These are phyloP conservation scores for Fusarium nanum DNA, from an alignment of 2,329 filamentous ascomycete genomes.

Conservation along the genomic window DNA sequence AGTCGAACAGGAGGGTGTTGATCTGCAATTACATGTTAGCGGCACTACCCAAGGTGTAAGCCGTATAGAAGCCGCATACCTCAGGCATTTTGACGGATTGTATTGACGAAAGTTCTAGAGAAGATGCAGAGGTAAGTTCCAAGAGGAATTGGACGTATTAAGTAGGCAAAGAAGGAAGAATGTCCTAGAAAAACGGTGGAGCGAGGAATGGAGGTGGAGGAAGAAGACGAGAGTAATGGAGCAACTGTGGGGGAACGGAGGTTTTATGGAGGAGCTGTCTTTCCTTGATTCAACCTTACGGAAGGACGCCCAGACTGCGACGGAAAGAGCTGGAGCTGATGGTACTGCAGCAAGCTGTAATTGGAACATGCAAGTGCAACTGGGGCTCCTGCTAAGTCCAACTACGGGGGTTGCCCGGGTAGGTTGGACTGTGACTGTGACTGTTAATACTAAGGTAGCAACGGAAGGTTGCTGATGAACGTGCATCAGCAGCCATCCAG, in stretches of 20 bases:
- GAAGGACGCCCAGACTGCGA: neutral
- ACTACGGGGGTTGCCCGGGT: conserved; percentile 13
- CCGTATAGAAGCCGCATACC: conserved; percentile 38
- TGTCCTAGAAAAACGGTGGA: conserved; percentile 20
- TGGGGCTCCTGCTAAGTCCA: conserved; percentile 7
- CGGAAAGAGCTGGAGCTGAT: neutral
- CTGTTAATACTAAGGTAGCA: neutral
- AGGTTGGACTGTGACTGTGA: neutral
- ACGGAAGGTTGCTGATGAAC: conserved; percentile 18
- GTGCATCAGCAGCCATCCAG: conserved; percentile 15
- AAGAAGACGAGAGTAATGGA: conserved; percentile 17
- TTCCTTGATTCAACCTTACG: conserved; percentile 29
- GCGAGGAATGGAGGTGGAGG: conserved; percentile 9
- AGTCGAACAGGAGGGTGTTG: conserved; percentile 79
- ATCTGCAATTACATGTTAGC: conserved; percentile 55
- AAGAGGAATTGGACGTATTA: conserved; percentile 20
- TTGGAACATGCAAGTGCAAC: conserved; percentile 32
- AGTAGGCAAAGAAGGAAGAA: conserved; percentile 22
- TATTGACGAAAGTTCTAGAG: neutral
- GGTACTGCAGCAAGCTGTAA: conserved; percentile 9
- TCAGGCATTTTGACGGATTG: conserved; percentile 50
- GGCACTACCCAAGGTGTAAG: neutral
- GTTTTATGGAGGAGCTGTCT: conserved; percentile 59
- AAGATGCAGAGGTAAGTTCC: neutral
- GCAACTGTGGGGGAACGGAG: conserved; percentile 31